Evolutionary conservation across 768 basidiomycete species (phyloP), one percentile per base, ranked within the genome.

Genomic region (Coprinellus aureogranulatus): DNA sequence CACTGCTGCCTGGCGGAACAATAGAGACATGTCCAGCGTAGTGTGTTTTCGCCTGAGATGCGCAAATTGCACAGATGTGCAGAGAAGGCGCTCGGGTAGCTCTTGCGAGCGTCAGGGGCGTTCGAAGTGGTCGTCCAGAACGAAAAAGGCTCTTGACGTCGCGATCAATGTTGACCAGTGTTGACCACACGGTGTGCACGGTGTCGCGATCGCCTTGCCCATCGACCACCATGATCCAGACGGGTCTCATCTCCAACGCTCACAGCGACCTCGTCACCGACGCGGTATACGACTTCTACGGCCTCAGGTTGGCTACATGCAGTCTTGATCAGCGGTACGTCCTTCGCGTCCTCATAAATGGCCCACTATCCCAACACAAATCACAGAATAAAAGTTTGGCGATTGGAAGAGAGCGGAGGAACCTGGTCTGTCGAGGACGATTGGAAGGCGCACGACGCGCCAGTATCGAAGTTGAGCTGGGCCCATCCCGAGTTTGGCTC

Each of bases 361-460:
- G 49, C 26, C 45, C 64, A 68, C 60, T 48, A 40, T 41, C 52
- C 63, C 41, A 54, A 41, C 62, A 40, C 57, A 50, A 44, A 57
- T 62, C 54, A 3, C 64, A 90, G 91, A 61, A 92, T 97, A 65
- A 95, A 94, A 73, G 72, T 94, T 12, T 96, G 94, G 91, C 78
- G 81, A 37, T 65, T 92, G 28, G 88, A 94, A 59, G 89, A 92
- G 64, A 69, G 64, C 2, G 86, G 79, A 37, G 89, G 89, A 5
- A 79, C 77, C 4, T 94, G 94, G 93, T 81, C 72, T 34, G 79
- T 86, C 1, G 88, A 92, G 65, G 88, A 91, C 55, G 93, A 95
- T 65, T 97, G 94, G 94, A 95, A 94, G 79, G 96, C 95, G n/a
- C 95, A 98, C 68, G 93, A 96, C 65, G 94, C 94, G 16, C 86